Conservation (phyloP, 495 filamentous ascomycete genomes). For the Daldinia grandis region DNA sequence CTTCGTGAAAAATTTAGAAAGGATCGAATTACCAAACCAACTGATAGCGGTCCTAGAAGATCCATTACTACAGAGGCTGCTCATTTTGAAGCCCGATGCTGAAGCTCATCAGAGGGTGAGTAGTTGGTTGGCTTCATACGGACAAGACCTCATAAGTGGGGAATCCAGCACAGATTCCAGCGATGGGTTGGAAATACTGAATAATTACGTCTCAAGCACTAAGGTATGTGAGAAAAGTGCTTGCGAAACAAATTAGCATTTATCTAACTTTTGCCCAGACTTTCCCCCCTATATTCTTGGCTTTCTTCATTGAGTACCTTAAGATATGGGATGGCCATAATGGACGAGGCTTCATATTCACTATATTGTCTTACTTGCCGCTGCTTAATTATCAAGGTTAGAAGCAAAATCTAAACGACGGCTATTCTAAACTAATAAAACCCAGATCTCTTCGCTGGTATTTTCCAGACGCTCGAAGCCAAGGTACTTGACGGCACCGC, state of each 20-base stretch:
- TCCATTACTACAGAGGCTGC: slow-evolving; percentile 78
- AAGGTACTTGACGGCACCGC: slow-evolving; percentile 62
- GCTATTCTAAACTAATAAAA: slow-evolving; percentile 21
- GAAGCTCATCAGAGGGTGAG: slow-evolving; percentile 64
- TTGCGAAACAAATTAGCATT: background rate
- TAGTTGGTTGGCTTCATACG: slow-evolving; percentile 70
- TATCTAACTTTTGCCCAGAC: slow-evolving; percentile 51
- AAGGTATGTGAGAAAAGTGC: slow-evolving; percentile 60
- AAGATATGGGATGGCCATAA: slow-evolving; percentile 72
- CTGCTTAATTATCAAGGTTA: slow-evolving; percentile 66
- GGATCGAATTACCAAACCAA: slow-evolving; percentile 82
- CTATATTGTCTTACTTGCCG: slow-evolving; percentile 70
- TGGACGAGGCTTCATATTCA: slow-evolving; percentile 67
- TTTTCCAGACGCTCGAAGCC: slow-evolving; percentile 67
- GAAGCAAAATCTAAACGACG: background rate
- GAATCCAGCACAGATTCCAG: slow-evolving; percentile 59
- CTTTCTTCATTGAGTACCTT: slow-evolving; percentile 70
- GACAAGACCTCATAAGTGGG: slow-evolving; percentile 65
- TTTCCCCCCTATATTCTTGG: slow-evolving; percentile 66
- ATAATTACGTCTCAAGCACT: slow-evolving; percentile 66
- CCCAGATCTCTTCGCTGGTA: slow-evolving; percentile 59
- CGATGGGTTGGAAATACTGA: slow-evolving; percentile 66
- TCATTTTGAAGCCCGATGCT: slow-evolving; percentile 70
- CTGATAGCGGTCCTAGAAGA: slow-evolving; percentile 79
- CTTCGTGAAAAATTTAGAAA: slow-evolving; percentile 79